These are phyloP conservation scores for Cyathus striatus DNA, from an alignment of 768 basidiomycete genomes.

Conservation along the genomic window DNA sequence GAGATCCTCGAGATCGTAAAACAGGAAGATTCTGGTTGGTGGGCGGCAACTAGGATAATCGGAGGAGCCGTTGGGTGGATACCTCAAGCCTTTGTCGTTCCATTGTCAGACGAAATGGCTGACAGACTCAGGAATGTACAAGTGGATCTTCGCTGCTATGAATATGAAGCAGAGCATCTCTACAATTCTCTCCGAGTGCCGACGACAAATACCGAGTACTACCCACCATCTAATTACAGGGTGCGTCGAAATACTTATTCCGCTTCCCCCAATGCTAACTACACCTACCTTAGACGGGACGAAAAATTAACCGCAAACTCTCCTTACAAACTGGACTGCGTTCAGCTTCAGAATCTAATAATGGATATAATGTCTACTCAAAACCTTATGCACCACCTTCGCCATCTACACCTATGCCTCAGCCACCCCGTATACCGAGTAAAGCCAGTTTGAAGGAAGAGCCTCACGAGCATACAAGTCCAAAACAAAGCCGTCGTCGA, in stretches of 20 bases:
- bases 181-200: constrained; percentile 36
- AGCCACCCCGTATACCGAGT: constrained; percentile 20
- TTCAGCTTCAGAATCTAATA: not conserved
- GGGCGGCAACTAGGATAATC: constrained; percentile 63
- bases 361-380: not conserved
- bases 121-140: constrained; percentile 38
- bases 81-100: constrained; percentile 63
- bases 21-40: constrained; percentile 74
- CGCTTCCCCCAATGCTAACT: no score
- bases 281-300: no score
- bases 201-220: no score
- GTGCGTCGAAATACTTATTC: no score
- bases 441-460: no score
- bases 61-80: constrained; percentile 67
- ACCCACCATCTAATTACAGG: no score
- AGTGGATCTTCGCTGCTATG: constrained; percentile 40
- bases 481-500: constrained; percentile 24
- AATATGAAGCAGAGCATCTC: constrained; percentile 42
- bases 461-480: no score
- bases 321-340: not conserved
- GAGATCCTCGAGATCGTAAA: constrained; percentile 68
- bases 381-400: constrained; percentile 30
- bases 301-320: not conserved
- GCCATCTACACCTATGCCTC: constrained; percentile 32
- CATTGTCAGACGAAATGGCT: constrained; percentile 45